Conservation (phyloP, 2,329 filamentous ascomycete genomes). For the Colletotrichum spinosum region DNA sequence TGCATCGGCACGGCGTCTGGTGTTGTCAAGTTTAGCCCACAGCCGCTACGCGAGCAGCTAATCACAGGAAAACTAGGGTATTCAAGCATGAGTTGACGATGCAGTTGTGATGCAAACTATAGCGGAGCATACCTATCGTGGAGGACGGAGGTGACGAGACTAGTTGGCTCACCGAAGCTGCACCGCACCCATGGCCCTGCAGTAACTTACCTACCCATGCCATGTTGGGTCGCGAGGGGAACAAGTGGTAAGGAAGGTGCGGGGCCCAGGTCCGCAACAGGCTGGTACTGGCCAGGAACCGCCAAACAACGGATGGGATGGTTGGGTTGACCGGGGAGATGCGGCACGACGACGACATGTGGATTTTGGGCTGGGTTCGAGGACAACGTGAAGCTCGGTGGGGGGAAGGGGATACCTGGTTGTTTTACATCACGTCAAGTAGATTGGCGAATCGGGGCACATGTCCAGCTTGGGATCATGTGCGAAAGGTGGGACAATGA, state of each 20-base stretch:
- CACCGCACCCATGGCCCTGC: too few species aligned
- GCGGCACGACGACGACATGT: conserved; percentile 29
- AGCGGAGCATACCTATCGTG: too few species aligned
- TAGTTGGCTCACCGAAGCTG: conserved; percentile 5
- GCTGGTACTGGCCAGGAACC: conserved; percentile 11
- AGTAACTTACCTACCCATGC: too few species aligned
- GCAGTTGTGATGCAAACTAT: too few species aligned
- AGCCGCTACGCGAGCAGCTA: conserved; percentile 28
- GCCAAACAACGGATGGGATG: not conserved
- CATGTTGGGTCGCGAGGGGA: not conserved
- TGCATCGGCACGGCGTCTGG: conserved; percentile 36
- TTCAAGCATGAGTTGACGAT: too few species aligned
- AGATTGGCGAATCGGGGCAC: conserved; percentile 31
- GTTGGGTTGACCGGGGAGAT: conserved; percentile 6
- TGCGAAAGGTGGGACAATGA: conserved; percentile 9
- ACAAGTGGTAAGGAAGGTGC: not conserved
- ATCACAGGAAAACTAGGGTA: conserved; percentile 17
- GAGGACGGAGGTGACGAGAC: too few species aligned
- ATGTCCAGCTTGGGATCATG: not conserved
- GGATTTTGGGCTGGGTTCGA: not conserved
- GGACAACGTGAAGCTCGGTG: conserved; percentile 5
- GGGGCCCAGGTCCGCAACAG: conserved; percentile 1
- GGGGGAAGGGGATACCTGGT: not conserved
- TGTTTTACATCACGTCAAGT: conserved; percentile 4
- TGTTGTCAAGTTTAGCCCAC: conserved; percentile 39